Percentiles rank a stretch among this genome's conserved stretches.
phyloP scores from a whole-genome alignment of 257 asterid genomes.

The Perilla frutescens region DNA sequence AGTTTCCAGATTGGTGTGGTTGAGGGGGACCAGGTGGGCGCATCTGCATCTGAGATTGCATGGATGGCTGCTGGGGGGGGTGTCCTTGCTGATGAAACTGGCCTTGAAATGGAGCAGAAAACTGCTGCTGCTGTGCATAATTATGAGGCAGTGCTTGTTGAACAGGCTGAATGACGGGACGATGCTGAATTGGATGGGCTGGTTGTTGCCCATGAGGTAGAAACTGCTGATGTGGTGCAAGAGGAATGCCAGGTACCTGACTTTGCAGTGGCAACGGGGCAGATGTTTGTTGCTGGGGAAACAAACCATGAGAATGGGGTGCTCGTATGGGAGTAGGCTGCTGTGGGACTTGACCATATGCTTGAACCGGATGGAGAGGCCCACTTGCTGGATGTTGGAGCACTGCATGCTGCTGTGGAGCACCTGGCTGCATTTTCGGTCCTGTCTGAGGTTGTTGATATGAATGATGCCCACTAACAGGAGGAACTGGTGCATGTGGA shows the following conservation, averaged over 20 bases:
- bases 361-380: conserved; percentile 52
- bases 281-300: conserved; percentile 55
- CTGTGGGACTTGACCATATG: conserved; percentile 58
- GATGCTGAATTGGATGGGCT: conserved; percentile 54
- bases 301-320: conserved; percentile 54
- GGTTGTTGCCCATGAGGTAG: conserved; percentile 59
- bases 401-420: conserved; percentile 51
- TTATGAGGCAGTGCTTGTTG: conserved; percentile 63
- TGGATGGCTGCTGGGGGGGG: conserved; percentile 52
- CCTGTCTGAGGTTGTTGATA: conserved; percentile 63
- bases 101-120: conserved; percentile 50
- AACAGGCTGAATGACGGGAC: conserved; percentile 54
- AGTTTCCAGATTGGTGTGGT: conserved; percentile 60
- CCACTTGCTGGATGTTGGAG: conserved; percentile 52
- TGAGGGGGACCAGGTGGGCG: conserved; percentile 65
- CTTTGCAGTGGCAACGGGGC: conserved; percentile 51
- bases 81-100: conserved; percentile 64
- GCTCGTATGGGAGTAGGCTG: conserved; percentile 63
- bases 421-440: conserved; percentile 58
- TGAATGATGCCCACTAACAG: conserved; percentile 69
- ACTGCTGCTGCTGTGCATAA: conserved; percentile 63
- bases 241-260: conserved; percentile 48
- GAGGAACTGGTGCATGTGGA: conserved; percentile 52
- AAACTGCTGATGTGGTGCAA: conserved; percentile 59
- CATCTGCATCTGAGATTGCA: conserved; percentile 60